phyloP scores from a whole-genome alignment of 371 early-diverging fungal genomes.

The Blakeslea trispora region DNA sequence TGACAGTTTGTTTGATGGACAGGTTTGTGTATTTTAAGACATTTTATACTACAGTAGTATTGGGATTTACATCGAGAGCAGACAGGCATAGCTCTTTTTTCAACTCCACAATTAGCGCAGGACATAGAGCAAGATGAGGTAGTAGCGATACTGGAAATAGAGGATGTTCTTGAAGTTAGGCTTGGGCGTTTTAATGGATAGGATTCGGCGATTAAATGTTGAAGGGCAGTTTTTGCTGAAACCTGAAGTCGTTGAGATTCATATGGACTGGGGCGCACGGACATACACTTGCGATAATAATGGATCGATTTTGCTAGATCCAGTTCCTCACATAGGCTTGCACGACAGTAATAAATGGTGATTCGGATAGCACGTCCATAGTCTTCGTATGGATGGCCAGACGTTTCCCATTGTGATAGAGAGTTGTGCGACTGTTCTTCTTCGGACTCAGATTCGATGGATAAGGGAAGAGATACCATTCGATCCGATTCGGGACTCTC shows the following conservation, averaged over 20 bases:
- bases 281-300: conserved; percentile 36
- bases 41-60: conserved; percentile 37
- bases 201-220: conserved; percentile 22
- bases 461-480: conserved; percentile 10
- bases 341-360: conserved; percentile 33
- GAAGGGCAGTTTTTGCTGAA: conserved; percentile 23
- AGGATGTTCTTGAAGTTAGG: conserved; percentile 32
- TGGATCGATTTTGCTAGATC: conserved; percentile 27
- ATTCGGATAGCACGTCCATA: conserved; percentile 41
- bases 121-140: conserved; percentile 21
- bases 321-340: conserved; percentile 20
- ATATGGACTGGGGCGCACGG: conserved; percentile 22
- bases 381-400: conserved; percentile 6
- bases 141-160: conserved; percentile 26
- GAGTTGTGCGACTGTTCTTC: background rate
- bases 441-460: background rate
- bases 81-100: conserved; percentile 48
- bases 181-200: conserved; percentile 8
- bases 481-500: conserved; percentile 26
- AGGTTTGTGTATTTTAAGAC: conserved; percentile 35
- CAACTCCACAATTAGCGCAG: conserved; percentile 44
- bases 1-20: conserved; percentile 23
- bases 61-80: conserved; percentile 43
- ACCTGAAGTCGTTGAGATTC: conserved; percentile 22
- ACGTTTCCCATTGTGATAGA: background rate